phyloP scores from a whole-genome alignment of 768 basidiomycete species.

The Boletellus ananiceps region DNA sequence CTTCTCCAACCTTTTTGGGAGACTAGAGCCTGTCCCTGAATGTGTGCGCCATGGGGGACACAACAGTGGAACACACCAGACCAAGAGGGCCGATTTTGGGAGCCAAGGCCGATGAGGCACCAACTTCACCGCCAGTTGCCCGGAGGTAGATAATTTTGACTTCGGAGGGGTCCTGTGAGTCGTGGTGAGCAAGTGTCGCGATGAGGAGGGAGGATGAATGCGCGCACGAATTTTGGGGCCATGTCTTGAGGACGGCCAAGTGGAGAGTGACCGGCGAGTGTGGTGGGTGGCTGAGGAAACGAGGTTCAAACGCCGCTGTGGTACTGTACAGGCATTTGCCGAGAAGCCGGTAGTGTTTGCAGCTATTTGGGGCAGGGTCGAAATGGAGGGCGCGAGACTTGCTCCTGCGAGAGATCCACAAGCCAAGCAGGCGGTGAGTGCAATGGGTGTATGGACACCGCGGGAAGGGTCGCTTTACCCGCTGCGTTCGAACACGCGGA shows the following conservation, averaged over 20 bases:
- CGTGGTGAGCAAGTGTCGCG: conserved; percentile 2
- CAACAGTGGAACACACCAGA: conserved; percentile 60
- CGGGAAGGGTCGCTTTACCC: conserved; percentile 75
- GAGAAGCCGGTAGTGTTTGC: conserved; percentile 32
- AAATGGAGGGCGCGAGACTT: not conserved
- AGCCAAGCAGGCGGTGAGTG: conserved; percentile 39
- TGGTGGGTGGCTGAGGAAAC: conserved; percentile 31
- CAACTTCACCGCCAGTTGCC: conserved; percentile 98
- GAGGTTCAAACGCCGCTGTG: conserved; percentile 52
- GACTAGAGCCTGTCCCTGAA: conserved; percentile 52
- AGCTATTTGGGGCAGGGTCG: conserved; percentile 29
- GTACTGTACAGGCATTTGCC: conserved; percentile 52
- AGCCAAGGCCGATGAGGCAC: conserved; percentile 95
- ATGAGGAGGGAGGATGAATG: not conserved
- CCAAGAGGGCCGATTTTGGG: conserved; percentile 99
- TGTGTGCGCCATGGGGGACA: not conserved
- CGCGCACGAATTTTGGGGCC: conserved; percentile 75
- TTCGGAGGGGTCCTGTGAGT: conserved; percentile 87
- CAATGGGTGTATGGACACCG: conserved; percentile 78
- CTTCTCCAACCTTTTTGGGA: conserved; percentile 99
- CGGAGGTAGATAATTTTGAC: conserved; percentile 99
- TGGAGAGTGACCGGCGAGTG: not conserved
- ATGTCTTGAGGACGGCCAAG: conserved; percentile 37
- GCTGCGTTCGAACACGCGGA: conserved; percentile 79
- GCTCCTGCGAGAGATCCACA: conserved; percentile 13